Conservation (phyloP, 805 yeast species). For the Candida piceae region DNA sequence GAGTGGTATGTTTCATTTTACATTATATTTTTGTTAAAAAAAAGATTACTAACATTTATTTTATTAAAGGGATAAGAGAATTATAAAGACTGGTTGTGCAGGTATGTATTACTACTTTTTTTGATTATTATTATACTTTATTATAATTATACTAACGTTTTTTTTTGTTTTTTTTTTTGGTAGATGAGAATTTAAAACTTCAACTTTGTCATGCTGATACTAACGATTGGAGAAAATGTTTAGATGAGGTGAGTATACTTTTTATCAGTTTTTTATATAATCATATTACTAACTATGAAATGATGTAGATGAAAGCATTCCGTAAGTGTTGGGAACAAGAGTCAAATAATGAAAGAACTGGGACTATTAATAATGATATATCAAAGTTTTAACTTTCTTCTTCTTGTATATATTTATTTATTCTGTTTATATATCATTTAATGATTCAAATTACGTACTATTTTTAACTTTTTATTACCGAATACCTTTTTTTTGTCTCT, state of each 20-base stretch:
- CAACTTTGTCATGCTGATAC: conserved; percentile 79
- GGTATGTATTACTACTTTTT: conserved; percentile 30
- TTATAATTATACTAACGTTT: no score
- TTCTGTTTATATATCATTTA: background rate
- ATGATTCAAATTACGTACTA: no score
- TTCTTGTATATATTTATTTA: background rate
- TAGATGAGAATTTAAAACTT: conserved; percentile 61
- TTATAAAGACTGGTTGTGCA: conserved; percentile 69
- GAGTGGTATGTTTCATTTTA: conserved; percentile 45
- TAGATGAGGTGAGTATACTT: conserved; percentile 46
- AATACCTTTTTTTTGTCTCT: no score
- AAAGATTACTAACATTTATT: background rate
- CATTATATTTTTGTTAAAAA: background rate
- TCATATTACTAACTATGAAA: no score
- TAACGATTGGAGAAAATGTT: conserved; percentile 75
- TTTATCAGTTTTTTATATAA: background rate
- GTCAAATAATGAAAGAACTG: conserved; percentile 35
- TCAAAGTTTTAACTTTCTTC: conserved; percentile 14
- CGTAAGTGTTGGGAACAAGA: conserved; percentile 38
- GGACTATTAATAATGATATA: conserved; percentile 31
- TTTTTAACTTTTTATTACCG: no score
- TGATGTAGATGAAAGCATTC: conserved; percentile 35
- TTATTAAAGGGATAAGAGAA: conserved; percentile 57
- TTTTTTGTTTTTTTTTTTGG: no score
- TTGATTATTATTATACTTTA: no score